phyloP scores from a whole-genome alignment of 1,284 basidiomycete genomes.

The Amylostereum areolatum region DNA sequence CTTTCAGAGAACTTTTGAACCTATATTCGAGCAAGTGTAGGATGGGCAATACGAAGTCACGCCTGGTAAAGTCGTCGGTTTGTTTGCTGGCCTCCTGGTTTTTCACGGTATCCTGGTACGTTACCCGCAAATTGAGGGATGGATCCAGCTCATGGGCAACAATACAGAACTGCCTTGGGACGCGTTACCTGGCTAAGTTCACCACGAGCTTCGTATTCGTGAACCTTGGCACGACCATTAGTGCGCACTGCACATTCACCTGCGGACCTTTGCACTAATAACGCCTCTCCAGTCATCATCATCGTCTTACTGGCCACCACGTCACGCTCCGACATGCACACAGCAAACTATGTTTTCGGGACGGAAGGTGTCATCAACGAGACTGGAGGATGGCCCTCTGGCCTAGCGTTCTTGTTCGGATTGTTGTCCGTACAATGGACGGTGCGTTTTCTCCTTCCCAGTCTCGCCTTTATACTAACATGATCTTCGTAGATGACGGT shows the following conservation, averaged over 20 bases:
- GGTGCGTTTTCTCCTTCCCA: conserved; percentile 34
- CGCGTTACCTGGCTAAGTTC: conserved; percentile 72
- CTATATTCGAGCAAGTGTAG: conserved; percentile 18
- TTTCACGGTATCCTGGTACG: conserved; percentile 67
- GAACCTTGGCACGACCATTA: conserved; percentile 71
- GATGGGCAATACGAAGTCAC: conserved; percentile 45
- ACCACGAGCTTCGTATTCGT: conserved; percentile 84
- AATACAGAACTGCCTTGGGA: conserved; percentile 72
- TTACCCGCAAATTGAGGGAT: conserved; percentile 5
- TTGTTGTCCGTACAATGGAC: conserved; percentile 90
- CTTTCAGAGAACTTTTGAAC: conserved; percentile 3
- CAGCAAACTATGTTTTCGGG: conserved; percentile 75
- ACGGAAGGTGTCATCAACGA: conserved; percentile 62
- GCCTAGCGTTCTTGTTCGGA: conserved; percentile 84
- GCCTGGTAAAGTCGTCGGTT: conserved; percentile 66
- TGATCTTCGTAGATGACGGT: conserved; percentile 54
- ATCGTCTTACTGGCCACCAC: conserved; percentile 81
- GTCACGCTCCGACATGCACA: conserved; percentile 75
- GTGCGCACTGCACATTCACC: conserved; percentile 28
- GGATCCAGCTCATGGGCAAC: background rate
- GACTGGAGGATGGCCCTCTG: conserved; percentile 77
- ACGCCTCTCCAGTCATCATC: conserved; percentile 56
- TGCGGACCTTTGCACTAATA: conserved; percentile 2
- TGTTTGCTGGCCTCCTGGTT: conserved; percentile 66
- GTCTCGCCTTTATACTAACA: conserved; percentile 2